phyloP scores from a whole-genome alignment of 805 yeast genomes.

The Ogataea pini region DNA sequence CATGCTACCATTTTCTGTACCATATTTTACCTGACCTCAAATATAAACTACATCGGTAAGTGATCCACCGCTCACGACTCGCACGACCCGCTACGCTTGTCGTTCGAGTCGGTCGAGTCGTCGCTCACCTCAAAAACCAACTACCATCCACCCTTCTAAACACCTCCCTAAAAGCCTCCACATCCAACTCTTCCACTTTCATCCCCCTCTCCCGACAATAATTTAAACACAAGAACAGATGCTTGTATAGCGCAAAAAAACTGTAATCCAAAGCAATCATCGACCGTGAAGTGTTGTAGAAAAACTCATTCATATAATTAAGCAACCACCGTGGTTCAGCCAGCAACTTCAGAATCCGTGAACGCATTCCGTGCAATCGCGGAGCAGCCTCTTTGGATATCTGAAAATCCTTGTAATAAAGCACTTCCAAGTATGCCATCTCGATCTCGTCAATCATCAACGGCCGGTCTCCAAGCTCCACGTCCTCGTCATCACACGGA shows the following conservation, averaged over 20 bases:
- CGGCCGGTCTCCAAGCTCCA: neutral
- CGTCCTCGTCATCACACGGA: neutral
- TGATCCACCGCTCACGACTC: too few relatives aligned
- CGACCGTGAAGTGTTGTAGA: conserved; percentile 32
- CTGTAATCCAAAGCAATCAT: conserved; percentile 30
- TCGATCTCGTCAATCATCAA: conserved; percentile 24
- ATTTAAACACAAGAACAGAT: conserved; percentile 21
- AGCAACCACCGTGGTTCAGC: conserved; percentile 22
- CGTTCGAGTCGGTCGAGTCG: neutral
- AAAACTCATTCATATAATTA: conserved; percentile 30
- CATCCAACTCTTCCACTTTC: conserved; percentile 17
- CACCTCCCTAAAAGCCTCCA: conserved; percentile 14
- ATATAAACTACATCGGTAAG: too few relatives aligned
- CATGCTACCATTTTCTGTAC: too few relatives aligned
- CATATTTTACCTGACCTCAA: too few relatives aligned
- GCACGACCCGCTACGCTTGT: too few relatives aligned
- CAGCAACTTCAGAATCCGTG: conserved; percentile 18
- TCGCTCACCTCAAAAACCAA: conserved; percentile 22
- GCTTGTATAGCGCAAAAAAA: conserved; percentile 32
- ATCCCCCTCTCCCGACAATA: conserved; percentile 16
- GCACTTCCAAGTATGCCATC: conserved; percentile 13
- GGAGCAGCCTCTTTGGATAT: conserved; percentile 2
- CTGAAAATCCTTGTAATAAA: conserved; percentile 13
- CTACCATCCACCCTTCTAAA: conserved; percentile 24
- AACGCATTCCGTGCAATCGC: neutral